Evolutionary conservation across 1,284 basidiomycete genomes (phyloP).

Genomic region (Schizophyllum amplum): DNA sequence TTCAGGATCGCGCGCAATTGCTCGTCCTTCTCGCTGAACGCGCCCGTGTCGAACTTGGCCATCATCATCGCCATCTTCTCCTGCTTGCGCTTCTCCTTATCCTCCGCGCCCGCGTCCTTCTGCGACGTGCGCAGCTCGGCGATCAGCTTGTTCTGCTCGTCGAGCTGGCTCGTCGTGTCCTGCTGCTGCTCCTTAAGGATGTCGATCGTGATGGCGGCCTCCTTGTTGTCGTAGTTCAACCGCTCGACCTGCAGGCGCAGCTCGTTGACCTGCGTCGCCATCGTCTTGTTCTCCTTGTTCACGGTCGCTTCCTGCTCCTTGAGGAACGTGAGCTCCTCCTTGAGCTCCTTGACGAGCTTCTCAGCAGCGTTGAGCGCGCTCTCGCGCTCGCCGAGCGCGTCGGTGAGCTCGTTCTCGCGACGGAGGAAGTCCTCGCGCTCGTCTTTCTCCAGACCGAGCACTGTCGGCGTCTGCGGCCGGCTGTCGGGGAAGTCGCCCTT

Average conservation of each 20-base stretch:
- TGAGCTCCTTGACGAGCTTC: conserved; percentile 78
- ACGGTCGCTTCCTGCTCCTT: conserved; percentile 84
- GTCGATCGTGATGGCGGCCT: conserved; percentile 91
- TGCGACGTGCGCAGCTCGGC: conserved; percentile 74
- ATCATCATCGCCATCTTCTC: conserved; percentile 99
- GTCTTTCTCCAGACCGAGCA: conserved; percentile 86
- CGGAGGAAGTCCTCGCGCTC: conserved; percentile 96
- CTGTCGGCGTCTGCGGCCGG: conserved; percentile 81
- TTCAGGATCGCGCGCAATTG: conserved; percentile 77
- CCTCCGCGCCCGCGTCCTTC: conserved; percentile 78
- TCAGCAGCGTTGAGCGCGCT: conserved; percentile 66
- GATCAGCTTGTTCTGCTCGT: conserved; percentile 82
- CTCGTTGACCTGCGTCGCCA: conserved; percentile 88
- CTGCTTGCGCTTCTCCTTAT: conserved; percentile 98
- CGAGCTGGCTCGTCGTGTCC: conserved; percentile 83
- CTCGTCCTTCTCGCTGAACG: conserved; percentile 91
- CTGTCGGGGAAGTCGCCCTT: conserved; percentile 61
- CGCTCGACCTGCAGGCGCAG: conserved; percentile 88
- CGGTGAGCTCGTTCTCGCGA: conserved; percentile 94
- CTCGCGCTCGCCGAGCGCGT: conserved; percentile 90
- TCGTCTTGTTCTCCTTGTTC: conserved; percentile 86
- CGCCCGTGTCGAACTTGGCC: conserved; percentile 94
- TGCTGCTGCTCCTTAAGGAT: conserved; percentile 93
- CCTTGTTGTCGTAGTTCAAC: conserved; percentile 93
- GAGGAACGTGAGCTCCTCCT: conserved; percentile 79